Evolutionary conservation across 805 yeast species (phyloP), one percentile per base, ranked within the genome.

Genomic region (Ogataea nonfermentans): DNA sequence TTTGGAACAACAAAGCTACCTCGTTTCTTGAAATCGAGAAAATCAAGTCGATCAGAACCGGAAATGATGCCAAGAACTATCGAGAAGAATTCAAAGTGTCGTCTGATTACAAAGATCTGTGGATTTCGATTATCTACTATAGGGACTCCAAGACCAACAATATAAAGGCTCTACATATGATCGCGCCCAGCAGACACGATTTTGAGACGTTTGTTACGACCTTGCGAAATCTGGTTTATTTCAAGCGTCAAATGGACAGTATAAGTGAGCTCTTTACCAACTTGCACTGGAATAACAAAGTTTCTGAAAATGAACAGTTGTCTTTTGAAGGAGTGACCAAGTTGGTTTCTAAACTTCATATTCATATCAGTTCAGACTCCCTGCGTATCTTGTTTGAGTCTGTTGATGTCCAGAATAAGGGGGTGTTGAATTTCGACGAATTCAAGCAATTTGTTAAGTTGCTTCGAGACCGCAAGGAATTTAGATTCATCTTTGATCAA

Each of bases 121-220:
- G 99, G 99, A 71, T 87, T 1, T 81, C 95, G 0, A 74, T 91
- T 23, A 77, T 88, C 9, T 91, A 87, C 56, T 75, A 70, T 41
- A 73, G 77, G 46, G 69, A 73, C 6, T 68, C 75, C 5, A 78
- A 74, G 39, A 69, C 74, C 2, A 68, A 75, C 36, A 85, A 83
- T 56, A 66, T 87, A 31, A 85, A 87, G 52, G 84, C 90, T 0
- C 60, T 93, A 37, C 96, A 91, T 62, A 62, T 89, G 11, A 78
- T 90, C 7, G 89, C 95, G 1, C 60, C 72, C 0, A 64, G 70
- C 7, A 65, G 63, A 33, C 61, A 60, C 17, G 81, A 78, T 28
- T 78, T 74, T 36, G 72, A 84, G 51, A 44, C 73, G 48, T 68
- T 87, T 56, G 54, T 81, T 23, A 53, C 67, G 23, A 78, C 86